Evolutionary conservation across 768 basidiomycete genomes (phyloP).

Genomic region (Guyanaporus albipodus): DNA sequence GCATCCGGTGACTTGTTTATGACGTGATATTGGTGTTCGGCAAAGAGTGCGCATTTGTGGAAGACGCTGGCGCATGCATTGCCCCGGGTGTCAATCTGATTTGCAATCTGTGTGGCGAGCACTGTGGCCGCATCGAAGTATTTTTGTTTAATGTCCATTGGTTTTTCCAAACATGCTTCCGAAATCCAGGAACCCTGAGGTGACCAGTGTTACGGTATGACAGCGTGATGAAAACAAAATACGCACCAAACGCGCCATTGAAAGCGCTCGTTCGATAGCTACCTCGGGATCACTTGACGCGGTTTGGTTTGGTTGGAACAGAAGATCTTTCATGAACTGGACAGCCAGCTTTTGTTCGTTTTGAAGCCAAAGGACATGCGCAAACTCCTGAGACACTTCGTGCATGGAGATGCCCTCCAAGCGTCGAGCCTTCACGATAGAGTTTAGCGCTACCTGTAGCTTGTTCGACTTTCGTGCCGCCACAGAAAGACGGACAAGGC

Average conservation of each 20-base stretch:
- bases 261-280: conserved; percentile 35
- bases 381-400: conserved; percentile 76
- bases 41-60: conserved; percentile 83
- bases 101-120: conserved; percentile 26
- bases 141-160: conserved; percentile 59
- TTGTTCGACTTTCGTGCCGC: conserved; percentile 67
- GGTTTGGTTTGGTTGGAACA: conserved; percentile 14
- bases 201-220: background rate
- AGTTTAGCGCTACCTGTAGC: conserved; percentile 81
- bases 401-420: conserved; percentile 45
- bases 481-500: conserved; percentile 65
- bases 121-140: conserved; percentile 68
- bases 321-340: conserved; percentile 52
- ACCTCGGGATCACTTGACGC: conserved; percentile 11
- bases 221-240: background rate
- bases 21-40: conserved; percentile 80
- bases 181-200: conserved; percentile 86
- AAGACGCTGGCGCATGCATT: conserved; percentile 56
- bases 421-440: conserved; percentile 70
- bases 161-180: conserved; percentile 78
- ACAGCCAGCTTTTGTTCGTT: conserved; percentile 84
- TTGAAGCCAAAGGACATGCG: conserved; percentile 85
- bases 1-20: conserved; percentile 67
- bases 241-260: conserved; percentile 65
- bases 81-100: conserved; percentile 16